Conservation (phyloP, 2,329 filamentous ascomycete genomes). For the Aspergillus sp. region DNA sequence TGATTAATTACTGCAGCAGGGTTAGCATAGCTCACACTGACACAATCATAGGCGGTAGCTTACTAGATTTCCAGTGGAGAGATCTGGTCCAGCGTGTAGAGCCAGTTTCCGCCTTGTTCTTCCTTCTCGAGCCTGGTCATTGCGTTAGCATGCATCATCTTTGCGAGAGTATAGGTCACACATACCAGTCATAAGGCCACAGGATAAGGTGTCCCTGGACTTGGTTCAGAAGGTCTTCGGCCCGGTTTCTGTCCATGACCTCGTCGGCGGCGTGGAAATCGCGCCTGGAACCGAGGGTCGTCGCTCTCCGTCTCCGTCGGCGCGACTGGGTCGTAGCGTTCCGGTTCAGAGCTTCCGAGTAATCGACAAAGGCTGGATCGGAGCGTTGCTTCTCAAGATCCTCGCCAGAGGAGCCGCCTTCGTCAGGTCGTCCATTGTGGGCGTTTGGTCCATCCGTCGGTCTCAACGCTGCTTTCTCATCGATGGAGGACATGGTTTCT, state of each 20-base stretch:
- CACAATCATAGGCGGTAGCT: constrained; percentile 15
- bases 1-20: constrained; percentile 27
- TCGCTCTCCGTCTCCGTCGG: constrained; percentile 42
- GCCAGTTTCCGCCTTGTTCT: constrained; percentile 91
- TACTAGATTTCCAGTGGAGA: constrained; percentile 92
- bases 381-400: constrained; percentile 32
- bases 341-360: constrained; percentile 40
- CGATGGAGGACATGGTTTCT: constrained; percentile 31
- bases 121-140: constrained; percentile 69
- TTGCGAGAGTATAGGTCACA: constrained; percentile 16
- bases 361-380: constrained; percentile 31
- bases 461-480: constrained; percentile 44
- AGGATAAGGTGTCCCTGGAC: constrained; percentile 85
- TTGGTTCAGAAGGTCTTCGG: constrained; percentile 75
- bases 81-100: constrained; percentile 93
- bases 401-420: constrained; percentile 22
- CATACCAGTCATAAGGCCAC: constrained; percentile 89
- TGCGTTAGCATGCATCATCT: constrained; percentile 7
- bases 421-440: constrained; percentile 24
- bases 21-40: constrained; percentile 14
- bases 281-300: constrained; percentile 45
- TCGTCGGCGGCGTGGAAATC: constrained; percentile 64
- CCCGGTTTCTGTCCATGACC: constrained; percentile 69
- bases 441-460: constrained; percentile 24
- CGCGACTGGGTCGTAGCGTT: constrained; percentile 35